These are phyloP conservation scores for Pisolithus marmoratus DNA, from an alignment of 768 basidiomycete species.

Conservation along the genomic window DNA sequence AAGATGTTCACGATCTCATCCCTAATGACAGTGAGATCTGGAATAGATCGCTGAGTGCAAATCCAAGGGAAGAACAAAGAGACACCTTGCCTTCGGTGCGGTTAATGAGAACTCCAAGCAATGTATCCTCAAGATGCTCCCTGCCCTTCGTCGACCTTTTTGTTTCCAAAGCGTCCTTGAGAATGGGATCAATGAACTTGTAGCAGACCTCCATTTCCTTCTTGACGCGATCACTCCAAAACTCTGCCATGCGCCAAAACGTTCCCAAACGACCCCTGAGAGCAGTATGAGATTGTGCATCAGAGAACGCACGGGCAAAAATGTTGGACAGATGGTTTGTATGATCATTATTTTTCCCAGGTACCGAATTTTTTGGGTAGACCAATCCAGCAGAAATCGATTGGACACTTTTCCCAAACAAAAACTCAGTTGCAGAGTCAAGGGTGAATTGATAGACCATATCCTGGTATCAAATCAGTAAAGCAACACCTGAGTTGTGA, in stretches of 20 bases:
- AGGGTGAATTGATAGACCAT: conserved; percentile 52
- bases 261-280: conserved; percentile 35
- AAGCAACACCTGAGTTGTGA: background rate
- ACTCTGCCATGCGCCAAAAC: conserved; percentile 49
- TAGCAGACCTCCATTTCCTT: conserved; percentile 44
- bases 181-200: conserved; percentile 47
- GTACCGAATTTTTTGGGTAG: conserved; percentile 33
- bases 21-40: conserved; percentile 28
- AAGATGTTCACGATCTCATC: conserved; percentile 35
- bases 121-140: conserved; percentile 21
- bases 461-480: conserved; percentile 31
- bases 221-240: conserved; percentile 43
- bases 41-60: background rate
- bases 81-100: conserved; percentile 22
- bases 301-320: conserved; percentile 46
- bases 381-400: conserved; percentile 44
- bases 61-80: background rate
- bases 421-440: conserved; percentile 54
- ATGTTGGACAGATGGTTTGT: conserved; percentile 29
- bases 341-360: conserved; percentile 6
- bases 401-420: conserved; percentile 44
- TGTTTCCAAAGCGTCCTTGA: conserved; percentile 41
- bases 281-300: conserved; percentile 39
- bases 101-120: conserved; percentile 25
- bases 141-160: conserved; percentile 23